Base-by-base conservation (phyloP, 768 basidiomycete species). In the Auricularia auricula-judae region DNA sequence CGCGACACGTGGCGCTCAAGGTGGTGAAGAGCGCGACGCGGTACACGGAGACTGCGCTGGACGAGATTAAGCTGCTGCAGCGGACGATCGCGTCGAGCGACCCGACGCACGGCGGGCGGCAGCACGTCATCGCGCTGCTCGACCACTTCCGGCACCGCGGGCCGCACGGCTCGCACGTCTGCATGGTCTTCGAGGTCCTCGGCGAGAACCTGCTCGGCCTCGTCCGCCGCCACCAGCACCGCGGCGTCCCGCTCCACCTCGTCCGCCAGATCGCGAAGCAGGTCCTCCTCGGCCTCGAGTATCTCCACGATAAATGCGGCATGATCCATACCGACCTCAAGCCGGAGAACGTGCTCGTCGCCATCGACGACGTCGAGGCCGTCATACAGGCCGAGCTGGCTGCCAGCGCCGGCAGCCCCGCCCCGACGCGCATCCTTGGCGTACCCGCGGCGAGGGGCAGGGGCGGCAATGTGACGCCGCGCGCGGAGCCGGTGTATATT, bases 401-500 rank as follows among this genome's bases (percentile, higher is more conserved):
- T 16, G 53, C 12, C 11, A 10, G 16, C 12, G 53, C 12, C 12
- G 34, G 21, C 21, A 34, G 56, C 5, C 12, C 56, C 7, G 56
- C 11, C 21, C 21, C 12, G 7, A 59, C 16, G 47, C 12, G 34
- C 1, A 59, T 59, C 3, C 21, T 59, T 1, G 56, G 56, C 3
- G 56, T 59, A 1, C 14, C 21, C 3, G 56, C 56, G 11, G 56
- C 16, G 12, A n/a, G 56, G 21, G 95, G 95, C 7, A 82, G 96
- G 44, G 93, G 95, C 4, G 96, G 96, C 0, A 96, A 97, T 73
- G 96, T 98, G 75, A 98, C 96, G 0, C 96, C 96, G 1, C 82
- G 94, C 58, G 80, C 82, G 14, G 93, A 97, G 70, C 73, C 74
- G 7, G 79, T 88, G 61, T 86, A 89, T 79, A 96, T 98, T 74